phyloP scores from a whole-genome alignment of 2,329 filamentous ascomycete species.

The Zymoseptoria brevis region DNA sequence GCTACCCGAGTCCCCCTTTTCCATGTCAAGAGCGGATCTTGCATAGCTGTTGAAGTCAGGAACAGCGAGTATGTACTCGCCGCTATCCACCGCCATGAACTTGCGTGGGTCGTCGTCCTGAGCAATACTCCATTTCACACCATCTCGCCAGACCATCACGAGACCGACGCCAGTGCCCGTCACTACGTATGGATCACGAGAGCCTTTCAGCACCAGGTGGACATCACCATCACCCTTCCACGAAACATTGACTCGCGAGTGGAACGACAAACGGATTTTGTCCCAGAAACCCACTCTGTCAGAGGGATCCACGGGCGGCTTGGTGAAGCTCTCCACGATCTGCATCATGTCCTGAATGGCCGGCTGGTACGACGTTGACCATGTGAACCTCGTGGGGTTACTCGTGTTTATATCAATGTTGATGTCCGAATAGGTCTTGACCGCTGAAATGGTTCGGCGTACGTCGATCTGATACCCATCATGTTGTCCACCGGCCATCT shows the following conservation, averaged over 20 bases:
- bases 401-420: conserved; percentile 86
- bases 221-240: conserved; percentile 97
- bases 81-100: conserved; percentile 93
- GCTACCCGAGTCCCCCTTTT: conserved; percentile 48
- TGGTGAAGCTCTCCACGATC: conserved; percentile 94
- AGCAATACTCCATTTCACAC: conserved; percentile 81
- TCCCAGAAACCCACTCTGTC: conserved; percentile 98
- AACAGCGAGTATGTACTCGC: conserved; percentile 87
- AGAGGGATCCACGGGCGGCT: conserved; percentile 86
- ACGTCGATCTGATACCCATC: conserved; percentile 78
- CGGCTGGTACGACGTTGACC: conserved; percentile 95
- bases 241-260: conserved; percentile 77
- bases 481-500: conserved; percentile 47
- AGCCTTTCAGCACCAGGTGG: conserved; percentile 79
- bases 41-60: conserved; percentile 89
- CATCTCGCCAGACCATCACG: conserved; percentile 96
- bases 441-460: conserved; percentile 80
- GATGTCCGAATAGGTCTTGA: conserved; percentile 95
- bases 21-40: conserved; percentile 50
- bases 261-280: conserved; percentile 89
- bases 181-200: conserved; percentile 85
- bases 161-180: conserved; percentile 91
- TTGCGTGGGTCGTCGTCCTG: conserved; percentile 78
- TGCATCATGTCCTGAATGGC: conserved; percentile 99
- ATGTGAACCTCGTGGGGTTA: conserved; percentile 85